Conservation (phyloP, 2,329 filamentous ascomycete species). For the Aureobasidium sp. region DNA sequence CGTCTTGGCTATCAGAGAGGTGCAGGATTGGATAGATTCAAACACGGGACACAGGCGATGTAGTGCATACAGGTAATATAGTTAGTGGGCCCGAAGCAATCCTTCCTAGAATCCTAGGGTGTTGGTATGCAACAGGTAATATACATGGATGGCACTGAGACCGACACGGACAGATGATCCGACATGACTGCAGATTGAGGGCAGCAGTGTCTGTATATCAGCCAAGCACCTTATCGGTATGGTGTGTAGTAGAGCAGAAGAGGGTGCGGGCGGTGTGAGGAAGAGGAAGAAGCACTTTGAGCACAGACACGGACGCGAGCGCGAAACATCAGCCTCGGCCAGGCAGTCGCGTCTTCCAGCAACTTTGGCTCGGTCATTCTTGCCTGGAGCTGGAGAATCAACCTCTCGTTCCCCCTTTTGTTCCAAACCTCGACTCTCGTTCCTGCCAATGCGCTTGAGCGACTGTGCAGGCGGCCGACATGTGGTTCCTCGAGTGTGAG, state of each 20-base stretch:
- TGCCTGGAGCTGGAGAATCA: too few relatives aligned
- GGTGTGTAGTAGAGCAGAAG: background rate
- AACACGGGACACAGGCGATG: background rate
- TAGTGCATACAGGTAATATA: background rate
- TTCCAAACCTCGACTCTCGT: background rate
- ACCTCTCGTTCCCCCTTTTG: background rate
- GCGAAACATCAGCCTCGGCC: slow-evolving; percentile 13
- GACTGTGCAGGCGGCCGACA: slow-evolving; percentile 28
- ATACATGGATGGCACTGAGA: background rate
- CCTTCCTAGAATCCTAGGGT: background rate
- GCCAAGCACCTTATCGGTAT: background rate
- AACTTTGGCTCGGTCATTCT: too few relatives aligned
- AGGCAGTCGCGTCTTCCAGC: slow-evolving; percentile 20
- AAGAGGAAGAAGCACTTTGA: background rate
- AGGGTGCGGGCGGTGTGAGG: too few relatives aligned
- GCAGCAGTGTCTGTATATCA: background rate
- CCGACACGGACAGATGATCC: background rate
- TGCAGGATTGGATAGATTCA: background rate
- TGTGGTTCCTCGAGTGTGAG: slow-evolving; percentile 64
- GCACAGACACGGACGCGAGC: slow-evolving; percentile 9
- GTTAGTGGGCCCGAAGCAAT: background rate
- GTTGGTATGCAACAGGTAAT: background rate
- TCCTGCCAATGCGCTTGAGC: background rate
- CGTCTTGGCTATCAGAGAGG: background rate
- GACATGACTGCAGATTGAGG: background rate